Evolutionary conservation across 192 early-diverging fungal species (phyloP).

Genomic region (Spinellus fusiger): DNA sequence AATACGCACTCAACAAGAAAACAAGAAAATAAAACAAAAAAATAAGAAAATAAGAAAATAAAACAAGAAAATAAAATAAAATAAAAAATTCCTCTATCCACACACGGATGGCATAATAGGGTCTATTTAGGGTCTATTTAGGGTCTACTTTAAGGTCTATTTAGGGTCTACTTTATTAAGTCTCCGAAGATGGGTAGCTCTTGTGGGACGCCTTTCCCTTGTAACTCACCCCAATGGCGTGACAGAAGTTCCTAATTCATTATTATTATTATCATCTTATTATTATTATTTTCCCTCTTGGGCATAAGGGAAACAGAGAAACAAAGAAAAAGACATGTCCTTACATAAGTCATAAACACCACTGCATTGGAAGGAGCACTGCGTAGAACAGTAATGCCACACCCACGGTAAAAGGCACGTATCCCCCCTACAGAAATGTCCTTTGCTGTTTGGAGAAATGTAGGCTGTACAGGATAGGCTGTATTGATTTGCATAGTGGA

Average conservation of each 20-base stretch:
- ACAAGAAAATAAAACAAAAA: too few species aligned
- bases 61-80: slow-evolving; percentile 1
- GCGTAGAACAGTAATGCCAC: slow-evolving; percentile 85
- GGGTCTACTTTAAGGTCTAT: too few species aligned
- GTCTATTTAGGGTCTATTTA: neutral
- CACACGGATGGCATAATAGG: neutral
- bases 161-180: neutral
- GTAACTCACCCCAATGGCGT: neutral
- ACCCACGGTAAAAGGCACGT: slow-evolving; percentile 86
- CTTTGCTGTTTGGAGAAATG: slow-evolving; percentile 59
- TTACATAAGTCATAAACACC: slow-evolving; percentile 96
- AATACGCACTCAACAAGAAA: too few species aligned
- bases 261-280: too few species aligned
- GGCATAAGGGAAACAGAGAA: too few species aligned
- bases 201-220: too few species aligned
- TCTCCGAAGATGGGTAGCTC: neutral
- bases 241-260: neutral
- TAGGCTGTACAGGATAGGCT: slow-evolving; percentile 35
- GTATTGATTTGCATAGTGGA: slow-evolving; percentile 87
- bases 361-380: slow-evolving; percentile 89
- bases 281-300: too few species aligned
- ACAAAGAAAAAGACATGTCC: slow-evolving; percentile 22
- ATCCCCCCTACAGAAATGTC: slow-evolving; percentile 75
- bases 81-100: neutral
- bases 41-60: too few species aligned